Base-by-base conservation (phyloP, 2,329 filamentous ascomycete genomes). In the Claviceps capensis region DNA sequence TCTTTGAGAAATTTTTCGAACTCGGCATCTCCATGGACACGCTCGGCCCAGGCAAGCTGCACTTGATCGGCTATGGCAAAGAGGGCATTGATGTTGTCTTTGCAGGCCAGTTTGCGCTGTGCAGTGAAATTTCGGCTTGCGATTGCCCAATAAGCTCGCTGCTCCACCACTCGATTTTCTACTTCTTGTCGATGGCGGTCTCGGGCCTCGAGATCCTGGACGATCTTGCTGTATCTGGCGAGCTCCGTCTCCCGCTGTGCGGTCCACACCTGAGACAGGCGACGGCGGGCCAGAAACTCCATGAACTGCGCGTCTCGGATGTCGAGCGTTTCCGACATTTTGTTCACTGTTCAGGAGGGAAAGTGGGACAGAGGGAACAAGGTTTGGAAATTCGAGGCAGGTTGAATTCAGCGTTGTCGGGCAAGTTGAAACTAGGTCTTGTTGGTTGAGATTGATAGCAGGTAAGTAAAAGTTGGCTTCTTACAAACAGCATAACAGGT, bases 221-320 rank as follows among this genome's bases (percentile, higher is more conserved):
- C 36, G 13, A 56, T 50, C 8, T 42, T 2, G 6, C 34, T 26
- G 17, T 56, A 56, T 36, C 17, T 52, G 4, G 42, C 36, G 48
- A 52, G 48, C 37, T 56, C 54, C 17, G 48, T 56, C 11, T 51
- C 47, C 4, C 43, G 13, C 1, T 0, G 2, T 9, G 7, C 8
- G 13, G 16, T 5, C 54, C 54, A 54, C 9, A 44, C 36, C 7
- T 17, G 11, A 8, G 11, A n/a, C 7, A 52, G 47, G 14, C 30
- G 16, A 16, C 41, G 13, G 14, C 17, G 23, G 19, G 13, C 4
- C 2, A 56, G 2, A 8, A 47, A 53, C 4, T 4, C 16, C 7
- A 47, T 11, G 48, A 52, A 54, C 6, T 43, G 5, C 3, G 2
- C 19, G 7, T 52, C 19, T 8, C 49, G 30, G 37, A 17, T 9